A percentile compares a stretch with the other conserved stretches of the same genome.
Evolutionary conservation across 495 filamentous ascomycete genomes (phyloP).

Genomic region (Tuber microsphaerosporum): DNA sequence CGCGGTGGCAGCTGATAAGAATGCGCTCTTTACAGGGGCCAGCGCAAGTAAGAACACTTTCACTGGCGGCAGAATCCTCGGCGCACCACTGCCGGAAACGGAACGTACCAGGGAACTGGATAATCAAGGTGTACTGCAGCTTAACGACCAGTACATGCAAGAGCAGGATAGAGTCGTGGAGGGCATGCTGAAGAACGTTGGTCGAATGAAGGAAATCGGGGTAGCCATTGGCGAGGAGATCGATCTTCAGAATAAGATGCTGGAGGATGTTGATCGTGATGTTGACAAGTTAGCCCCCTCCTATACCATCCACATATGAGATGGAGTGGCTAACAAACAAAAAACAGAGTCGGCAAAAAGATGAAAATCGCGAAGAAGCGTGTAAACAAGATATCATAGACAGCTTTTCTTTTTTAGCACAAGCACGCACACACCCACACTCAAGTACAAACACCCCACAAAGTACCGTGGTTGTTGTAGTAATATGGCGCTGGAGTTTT

Average conservation of each 20-base stretch:
- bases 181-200: slow-evolving; percentile 66
- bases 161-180: slow-evolving; percentile 80
- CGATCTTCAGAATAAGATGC: slow-evolving; percentile 72
- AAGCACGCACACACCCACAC: not conserved
- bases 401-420: not conserved
- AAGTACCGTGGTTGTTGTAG: not conserved
- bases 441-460: not conserved
- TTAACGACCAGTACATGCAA: slow-evolving; percentile 74
- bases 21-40: slow-evolving; percentile 48
- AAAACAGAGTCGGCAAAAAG: slow-evolving; percentile 60
- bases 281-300: slow-evolving; percentile 49
- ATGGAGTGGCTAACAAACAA: slow-evolving; percentile 30
- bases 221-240: slow-evolving; percentile 78
- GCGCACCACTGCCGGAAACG: slow-evolving; percentile 70
- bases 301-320: slow-evolving; percentile 1
- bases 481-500: slow-evolving; percentile 3
- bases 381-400: slow-evolving; percentile 63
- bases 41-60: slow-evolving; percentile 26
- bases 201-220: slow-evolving; percentile 78
- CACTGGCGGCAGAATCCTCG: slow-evolving; percentile 62
- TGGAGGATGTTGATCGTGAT: slow-evolving; percentile 69
- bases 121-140: slow-evolving; percentile 77
- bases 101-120: slow-evolving; percentile 81
- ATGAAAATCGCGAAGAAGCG: slow-evolving; percentile 74
- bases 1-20: slow-evolving; percentile 53